A percentile compares a stretch with the other conserved stretches of the same genome.
Evolutionary conservation across 2,329 filamentous ascomycete species (phyloP).

Genomic region (Knufia fluminis): DNA sequence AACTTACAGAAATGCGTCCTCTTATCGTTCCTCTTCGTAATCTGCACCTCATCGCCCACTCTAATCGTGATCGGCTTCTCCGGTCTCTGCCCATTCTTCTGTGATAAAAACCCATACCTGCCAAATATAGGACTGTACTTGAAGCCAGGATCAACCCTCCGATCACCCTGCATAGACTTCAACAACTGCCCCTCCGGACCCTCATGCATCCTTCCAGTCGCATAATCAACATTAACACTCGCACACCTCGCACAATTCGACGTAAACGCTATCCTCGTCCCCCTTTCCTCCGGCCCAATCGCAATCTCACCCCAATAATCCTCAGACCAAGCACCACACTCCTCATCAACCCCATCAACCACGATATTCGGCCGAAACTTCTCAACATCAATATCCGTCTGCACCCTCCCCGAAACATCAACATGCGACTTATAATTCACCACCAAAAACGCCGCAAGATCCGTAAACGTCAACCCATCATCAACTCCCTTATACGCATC

Average conservation of each 20-base stretch:
- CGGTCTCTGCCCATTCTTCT: slow-evolving; percentile 17
- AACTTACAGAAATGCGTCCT: slow-evolving; percentile 47
- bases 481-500: slow-evolving; percentile 25
- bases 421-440: slow-evolving; percentile 60
- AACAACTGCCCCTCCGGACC: slow-evolving; percentile 53
- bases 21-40: slow-evolving; percentile 43
- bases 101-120: slow-evolving; percentile 56
- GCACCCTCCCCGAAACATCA: slow-evolving; percentile 40
- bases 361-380: slow-evolving; percentile 69
- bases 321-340: slow-evolving; percentile 49
- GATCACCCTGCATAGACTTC: slow-evolving; percentile 61
- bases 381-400: slow-evolving; percentile 49
- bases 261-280: slow-evolving; percentile 47
- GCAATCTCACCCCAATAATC: slow-evolving; percentile 61
- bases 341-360: slow-evolving; percentile 45
- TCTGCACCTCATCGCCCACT: slow-evolving; percentile 49
- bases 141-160: slow-evolving; percentile 59
- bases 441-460: slow-evolving; percentile 67
- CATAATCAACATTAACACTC: slow-evolving; percentile 63
- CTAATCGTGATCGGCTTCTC: slow-evolving; percentile 33
- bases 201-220: slow-evolving; percentile 49
- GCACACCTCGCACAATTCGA: slow-evolving; percentile 61
- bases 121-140: slow-evolving; percentile 66
- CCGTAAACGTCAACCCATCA: slow-evolving; percentile 58
- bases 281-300: slow-evolving; percentile 26